Percentiles rank a stretch among this genome's conserved stretches.
phyloP scores from a whole-genome alignment of 2,329 filamentous ascomycete genomes.

The Rosellinia necatrix region DNA sequence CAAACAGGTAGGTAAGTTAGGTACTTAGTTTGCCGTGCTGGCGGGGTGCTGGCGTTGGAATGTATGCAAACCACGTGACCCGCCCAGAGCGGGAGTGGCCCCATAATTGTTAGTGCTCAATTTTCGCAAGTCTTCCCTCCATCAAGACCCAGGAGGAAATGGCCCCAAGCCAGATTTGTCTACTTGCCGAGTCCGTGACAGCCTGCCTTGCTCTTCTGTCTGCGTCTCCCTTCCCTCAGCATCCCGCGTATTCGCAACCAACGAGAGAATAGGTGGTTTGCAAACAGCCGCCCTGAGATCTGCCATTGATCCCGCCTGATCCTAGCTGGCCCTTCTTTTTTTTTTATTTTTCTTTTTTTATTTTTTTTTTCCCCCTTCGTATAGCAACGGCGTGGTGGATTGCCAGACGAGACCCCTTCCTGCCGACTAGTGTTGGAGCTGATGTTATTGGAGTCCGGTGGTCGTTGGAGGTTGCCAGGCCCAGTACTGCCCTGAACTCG shows the following conservation, averaged over 20 bases:
- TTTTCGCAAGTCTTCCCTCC: conserved; percentile 15
- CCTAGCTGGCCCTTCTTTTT: background rate
- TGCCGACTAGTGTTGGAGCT: conserved; percentile 10
- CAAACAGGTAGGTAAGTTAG: too few relatives aligned
- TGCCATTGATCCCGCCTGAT: conserved; percentile 5
- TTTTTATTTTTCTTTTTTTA: too few relatives aligned
- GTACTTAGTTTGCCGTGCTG: background rate
- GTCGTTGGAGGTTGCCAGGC: conserved; percentile 27
- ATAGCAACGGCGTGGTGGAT: conserved; percentile 4
- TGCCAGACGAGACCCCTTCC: background rate
- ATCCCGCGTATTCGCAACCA: conserved; percentile 7
- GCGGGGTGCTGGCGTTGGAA: conserved; percentile 16
- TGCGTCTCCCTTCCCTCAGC: conserved; percentile 20
- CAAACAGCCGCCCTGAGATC: background rate
- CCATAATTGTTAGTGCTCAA: conserved; percentile 23
- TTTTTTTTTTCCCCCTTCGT: too few relatives aligned
- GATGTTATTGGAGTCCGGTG: conserved; percentile 19
- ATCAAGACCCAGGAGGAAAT: conserved; percentile 14
- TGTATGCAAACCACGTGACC: conserved; percentile 25
- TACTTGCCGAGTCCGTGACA: conserved; percentile 16
- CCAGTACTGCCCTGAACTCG: conserved; percentile 7
- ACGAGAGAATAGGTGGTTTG: background rate
- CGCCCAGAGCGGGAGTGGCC: background rate
- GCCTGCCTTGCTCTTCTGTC: conserved; percentile 7
- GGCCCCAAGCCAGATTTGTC: conserved; percentile 23